Percentiles rank a stretch among this genome's conserved stretches.
phyloP scores from a whole-genome alignment of 768 basidiomycete species.

The Kwoniella mangroviensis region DNA sequence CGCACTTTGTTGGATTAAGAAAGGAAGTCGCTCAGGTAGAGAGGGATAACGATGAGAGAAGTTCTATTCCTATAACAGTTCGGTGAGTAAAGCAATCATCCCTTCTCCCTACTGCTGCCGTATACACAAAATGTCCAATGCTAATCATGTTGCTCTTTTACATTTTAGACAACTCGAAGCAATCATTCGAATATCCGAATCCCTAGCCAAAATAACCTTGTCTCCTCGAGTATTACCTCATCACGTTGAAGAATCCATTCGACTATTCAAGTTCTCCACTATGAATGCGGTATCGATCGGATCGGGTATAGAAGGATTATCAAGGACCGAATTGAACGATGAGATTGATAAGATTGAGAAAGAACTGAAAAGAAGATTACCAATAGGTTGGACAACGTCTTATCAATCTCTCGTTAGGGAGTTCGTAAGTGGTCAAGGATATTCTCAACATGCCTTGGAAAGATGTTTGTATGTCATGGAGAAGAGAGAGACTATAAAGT shows the following conservation, averaged over 20 bases:
- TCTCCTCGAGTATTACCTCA: conserved; percentile 82
- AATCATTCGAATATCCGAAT: conserved; percentile 97
- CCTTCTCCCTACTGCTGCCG: background rate
- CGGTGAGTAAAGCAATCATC: conserved; percentile 65
- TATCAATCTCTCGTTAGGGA: conserved; percentile 91
- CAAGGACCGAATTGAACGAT: conserved; percentile 87
- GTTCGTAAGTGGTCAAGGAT: conserved; percentile 91
- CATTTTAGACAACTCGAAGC: conserved; percentile 85
- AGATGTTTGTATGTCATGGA: conserved; percentile 88
- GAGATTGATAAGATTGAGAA: conserved; percentile 90
- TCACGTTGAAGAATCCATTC: conserved; percentile 97
- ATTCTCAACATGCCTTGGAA: conserved; percentile 86
- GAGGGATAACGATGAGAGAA: conserved; percentile 93
- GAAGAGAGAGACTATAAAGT: conserved; percentile 92
- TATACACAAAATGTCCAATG: background rate
- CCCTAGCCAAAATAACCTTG: conserved; percentile 90
- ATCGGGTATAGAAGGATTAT: conserved; percentile 80
- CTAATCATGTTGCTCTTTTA: too few relatives aligned
- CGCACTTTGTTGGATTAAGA: conserved; percentile 89
- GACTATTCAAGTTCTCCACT: conserved; percentile 96
- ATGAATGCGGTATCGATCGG: conserved; percentile 99
- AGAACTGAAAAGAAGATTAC: conserved; percentile 78
- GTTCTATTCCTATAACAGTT: conserved; percentile 96
- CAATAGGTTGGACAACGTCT: conserved; percentile 95
- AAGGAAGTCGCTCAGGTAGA: conserved; percentile 96